Evolutionary conservation across 805 yeast species (phyloP).

Genomic region (Martiniozyma abietophila): DNA sequence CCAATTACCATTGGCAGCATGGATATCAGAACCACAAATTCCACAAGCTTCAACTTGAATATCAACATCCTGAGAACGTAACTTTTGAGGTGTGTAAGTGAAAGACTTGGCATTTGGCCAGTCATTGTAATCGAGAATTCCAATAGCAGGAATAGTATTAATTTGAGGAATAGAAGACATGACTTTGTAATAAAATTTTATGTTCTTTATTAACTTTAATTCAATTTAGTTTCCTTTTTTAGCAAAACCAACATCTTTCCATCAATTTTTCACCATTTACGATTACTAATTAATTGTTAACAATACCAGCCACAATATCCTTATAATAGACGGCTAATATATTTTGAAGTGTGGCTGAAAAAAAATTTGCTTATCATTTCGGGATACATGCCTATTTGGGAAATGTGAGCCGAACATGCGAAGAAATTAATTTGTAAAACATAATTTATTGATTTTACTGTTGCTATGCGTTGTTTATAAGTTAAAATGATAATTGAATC

Average conservation of each 20-base stretch:
- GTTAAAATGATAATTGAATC: too few species aligned
- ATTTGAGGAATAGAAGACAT: constrained; percentile 3
- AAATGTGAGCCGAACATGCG: too few species aligned
- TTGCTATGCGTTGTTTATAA: too few species aligned
- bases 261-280: not conserved
- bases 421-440: too few species aligned
- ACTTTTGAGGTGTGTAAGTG: constrained; percentile 13
- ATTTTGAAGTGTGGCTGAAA: too few species aligned
- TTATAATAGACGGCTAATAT: not conserved
- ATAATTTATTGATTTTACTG: too few species aligned
- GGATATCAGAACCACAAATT: constrained; percentile 43
- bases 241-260: not conserved
- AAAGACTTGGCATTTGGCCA: constrained; percentile 15
- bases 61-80: constrained; percentile 26
- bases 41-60: constrained; percentile 39
- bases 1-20: constrained; percentile 30
- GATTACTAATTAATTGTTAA: not conserved
- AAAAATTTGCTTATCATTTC: too few species aligned
- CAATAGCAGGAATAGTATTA: constrained; percentile 16
- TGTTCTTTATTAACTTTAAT: too few species aligned
- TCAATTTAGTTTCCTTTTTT: not conserved
- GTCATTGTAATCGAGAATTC: constrained; percentile 12
- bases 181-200: not conserved
- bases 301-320: not conserved
- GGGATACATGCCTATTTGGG: too few species aligned